Conservation (phyloP, 345 rosid species). For the Abelmoschus esculentus region DNA sequence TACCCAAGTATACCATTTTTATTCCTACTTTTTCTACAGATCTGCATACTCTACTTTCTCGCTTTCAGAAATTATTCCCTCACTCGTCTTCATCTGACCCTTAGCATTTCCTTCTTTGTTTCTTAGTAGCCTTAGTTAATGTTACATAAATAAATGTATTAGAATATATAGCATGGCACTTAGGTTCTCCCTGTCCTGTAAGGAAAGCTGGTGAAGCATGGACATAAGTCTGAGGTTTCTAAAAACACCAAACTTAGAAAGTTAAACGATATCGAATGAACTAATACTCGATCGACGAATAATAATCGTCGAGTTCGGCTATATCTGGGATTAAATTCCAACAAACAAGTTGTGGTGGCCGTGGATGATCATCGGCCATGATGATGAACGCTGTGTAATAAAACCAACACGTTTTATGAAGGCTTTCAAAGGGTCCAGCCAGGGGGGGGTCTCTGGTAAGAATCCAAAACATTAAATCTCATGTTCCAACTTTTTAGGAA, state of each 20-base stretch:
- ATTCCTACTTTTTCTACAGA: background rate
- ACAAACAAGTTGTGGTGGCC: background rate
- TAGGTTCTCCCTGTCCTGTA: background rate
- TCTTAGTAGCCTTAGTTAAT: background rate
- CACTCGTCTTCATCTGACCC: background rate
- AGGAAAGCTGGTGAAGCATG: background rate
- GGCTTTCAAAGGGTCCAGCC: background rate
- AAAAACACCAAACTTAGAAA: background rate
- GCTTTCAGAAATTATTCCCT: background rate
- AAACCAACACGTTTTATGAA: background rate
- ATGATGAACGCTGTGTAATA: background rate
- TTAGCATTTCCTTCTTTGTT: background rate
- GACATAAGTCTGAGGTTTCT: background rate
- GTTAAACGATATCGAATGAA: background rate
- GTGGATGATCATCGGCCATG: background rate
- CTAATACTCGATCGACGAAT: background rate
- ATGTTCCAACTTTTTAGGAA: conserved; percentile 27
- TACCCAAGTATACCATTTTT: background rate
- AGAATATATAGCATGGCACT: background rate
- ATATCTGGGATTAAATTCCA: conserved; percentile 1
- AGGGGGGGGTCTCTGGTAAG: background rate
- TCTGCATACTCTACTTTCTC: background rate
- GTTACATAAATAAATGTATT: background rate
- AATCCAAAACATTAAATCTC: conserved; percentile 15
- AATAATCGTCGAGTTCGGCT: background rate